Evolutionary conservation across 768 basidiomycete genomes (phyloP).

Genomic region (Phanerochaete sordida): DNA sequence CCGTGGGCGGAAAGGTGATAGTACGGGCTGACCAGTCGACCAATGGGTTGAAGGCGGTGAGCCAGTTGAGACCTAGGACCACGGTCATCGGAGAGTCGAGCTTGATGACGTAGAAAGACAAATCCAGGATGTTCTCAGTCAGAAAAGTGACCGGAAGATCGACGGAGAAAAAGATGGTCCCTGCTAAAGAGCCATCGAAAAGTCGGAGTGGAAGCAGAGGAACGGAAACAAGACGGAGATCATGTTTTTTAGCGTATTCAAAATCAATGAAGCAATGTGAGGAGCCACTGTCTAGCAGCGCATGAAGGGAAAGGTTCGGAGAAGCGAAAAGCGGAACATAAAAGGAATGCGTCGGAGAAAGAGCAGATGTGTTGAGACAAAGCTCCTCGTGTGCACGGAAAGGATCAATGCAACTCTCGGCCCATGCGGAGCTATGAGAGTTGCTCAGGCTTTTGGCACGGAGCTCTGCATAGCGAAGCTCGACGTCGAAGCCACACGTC

Average conservation of each 20-base stretch:
- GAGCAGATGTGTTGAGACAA: no score
- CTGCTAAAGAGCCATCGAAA: slow-evolving; percentile 35
- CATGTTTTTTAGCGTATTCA: slow-evolving; percentile 29
- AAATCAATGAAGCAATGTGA: slow-evolving; percentile 35
- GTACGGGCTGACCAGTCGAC: slow-evolving; percentile 30
- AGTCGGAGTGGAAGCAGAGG: slow-evolving; percentile 33
- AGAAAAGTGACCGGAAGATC: slow-evolving; percentile 21
- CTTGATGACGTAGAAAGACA: slow-evolving; percentile 24
- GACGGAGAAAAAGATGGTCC: slow-evolving; percentile 36
- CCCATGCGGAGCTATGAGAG: no score
- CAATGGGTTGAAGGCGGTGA: slow-evolving; percentile 30
- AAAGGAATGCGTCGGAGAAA: slow-evolving; percentile 22
- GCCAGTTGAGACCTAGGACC: slow-evolving; percentile 37
- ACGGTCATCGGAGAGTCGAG: slow-evolving; percentile 31
- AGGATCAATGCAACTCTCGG: no score
- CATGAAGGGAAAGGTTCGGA: slow-evolving; percentile 28
- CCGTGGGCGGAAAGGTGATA: slow-evolving; percentile 24
- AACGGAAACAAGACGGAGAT: slow-evolving; percentile 31
- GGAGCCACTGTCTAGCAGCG: slow-evolving; percentile 36
- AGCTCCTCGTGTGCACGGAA: no score
- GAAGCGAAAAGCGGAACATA: slow-evolving; percentile 29
- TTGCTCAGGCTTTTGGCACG: no score
- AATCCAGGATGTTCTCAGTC: slow-evolving; percentile 28
- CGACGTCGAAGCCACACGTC: no score
- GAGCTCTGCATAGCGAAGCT: no score